Percentiles rank a stretch among this genome's conserved stretches.
Evolutionary conservation across 768 basidiomycete genomes (phyloP).

Genomic region (Kwoniella dendrophila): DNA sequence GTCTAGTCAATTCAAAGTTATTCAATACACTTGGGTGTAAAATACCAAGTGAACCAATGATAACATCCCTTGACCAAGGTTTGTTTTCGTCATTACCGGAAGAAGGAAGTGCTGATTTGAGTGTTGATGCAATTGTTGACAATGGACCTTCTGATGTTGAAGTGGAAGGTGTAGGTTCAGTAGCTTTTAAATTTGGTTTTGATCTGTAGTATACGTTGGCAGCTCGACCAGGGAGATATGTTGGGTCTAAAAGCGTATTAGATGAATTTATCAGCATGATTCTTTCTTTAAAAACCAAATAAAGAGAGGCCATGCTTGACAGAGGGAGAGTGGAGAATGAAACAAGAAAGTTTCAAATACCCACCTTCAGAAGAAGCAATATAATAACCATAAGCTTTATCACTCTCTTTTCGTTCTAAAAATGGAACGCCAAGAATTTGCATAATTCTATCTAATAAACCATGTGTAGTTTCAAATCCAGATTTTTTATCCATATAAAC

Average conservation of each 20-base stretch:
- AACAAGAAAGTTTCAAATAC: slow-evolving; percentile 46
- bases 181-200: slow-evolving; percentile 31
- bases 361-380: slow-evolving; percentile 80
- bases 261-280: slow-evolving; percentile 1
- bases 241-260: slow-evolving; percentile 67
- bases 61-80: slow-evolving; percentile 61
- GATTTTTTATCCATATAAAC: slow-evolving; percentile 97
- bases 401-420: slow-evolving; percentile 60
- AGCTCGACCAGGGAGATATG: slow-evolving; percentile 93
- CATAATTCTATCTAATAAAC: slow-evolving; percentile 91
- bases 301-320: no score
- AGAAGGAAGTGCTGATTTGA: slow-evolving; percentile 59
- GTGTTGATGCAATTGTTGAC: slow-evolving; percentile 57
- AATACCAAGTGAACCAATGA: slow-evolving; percentile 88
- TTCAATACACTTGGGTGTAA: slow-evolving; percentile 87
- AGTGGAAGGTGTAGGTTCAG: slow-evolving; percentile 36
- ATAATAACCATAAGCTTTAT: slow-evolving; percentile 76
- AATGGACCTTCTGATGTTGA: slow-evolving; percentile 42
- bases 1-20: slow-evolving; percentile 91
- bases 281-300: background rate
- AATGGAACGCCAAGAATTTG: slow-evolving; percentile 89
- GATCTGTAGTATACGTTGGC: slow-evolving; percentile 86
- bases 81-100: slow-evolving; percentile 32
- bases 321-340: no score
- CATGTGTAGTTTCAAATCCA: slow-evolving; percentile 95